Percentiles rank a stretch among this genome's conserved stretches.
Conservation (phyloP, 768 basidiomycete species). For the Phlegmacium glaucopus region DNA sequence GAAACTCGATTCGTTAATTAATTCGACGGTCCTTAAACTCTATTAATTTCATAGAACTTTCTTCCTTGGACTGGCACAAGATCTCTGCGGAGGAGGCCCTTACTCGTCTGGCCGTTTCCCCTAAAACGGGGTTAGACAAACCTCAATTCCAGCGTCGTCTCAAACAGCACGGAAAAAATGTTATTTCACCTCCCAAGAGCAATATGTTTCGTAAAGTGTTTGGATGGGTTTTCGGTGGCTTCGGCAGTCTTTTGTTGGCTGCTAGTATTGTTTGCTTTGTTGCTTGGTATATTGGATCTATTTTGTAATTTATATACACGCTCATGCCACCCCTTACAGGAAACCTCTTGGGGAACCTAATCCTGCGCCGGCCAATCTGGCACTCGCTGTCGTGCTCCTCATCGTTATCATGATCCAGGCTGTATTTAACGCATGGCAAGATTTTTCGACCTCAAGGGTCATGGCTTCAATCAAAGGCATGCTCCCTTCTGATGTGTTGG, state of each 20-base stretch:
- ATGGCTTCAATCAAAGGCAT: conserved; percentile 66
- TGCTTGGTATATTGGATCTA: conserved; percentile 33
- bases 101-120: conserved; percentile 40
- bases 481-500: conserved; percentile 60
- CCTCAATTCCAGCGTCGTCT: conserved; percentile 46
- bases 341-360: conserved; percentile 56
- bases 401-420: conserved; percentile 36
- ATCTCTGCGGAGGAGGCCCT: conserved; percentile 38
- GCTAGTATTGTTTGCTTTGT: conserved; percentile 55
- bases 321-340: conserved; percentile 31
- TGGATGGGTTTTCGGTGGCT: conserved; percentile 52
- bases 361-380: conserved; percentile 54
- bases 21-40: background rate
- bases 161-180: conserved; percentile 44
- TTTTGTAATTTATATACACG: background rate
- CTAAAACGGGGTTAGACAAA: conserved; percentile 44
- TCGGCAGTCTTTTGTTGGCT: conserved; percentile 39
- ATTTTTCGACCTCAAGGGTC: conserved; percentile 53
- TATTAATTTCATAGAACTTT: conserved; percentile 28
- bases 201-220: conserved; percentile 42
- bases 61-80: conserved; percentile 46
- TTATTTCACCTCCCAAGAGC: conserved; percentile 44
- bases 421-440: conserved; percentile 48
- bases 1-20: background rate
- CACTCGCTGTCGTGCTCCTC: conserved; percentile 55